Percentiles rank a stretch among this genome's conserved stretches.
phyloP scores from a whole-genome alignment of 2,329 filamentous ascomycete species.

The Aspergillus fructus region DNA sequence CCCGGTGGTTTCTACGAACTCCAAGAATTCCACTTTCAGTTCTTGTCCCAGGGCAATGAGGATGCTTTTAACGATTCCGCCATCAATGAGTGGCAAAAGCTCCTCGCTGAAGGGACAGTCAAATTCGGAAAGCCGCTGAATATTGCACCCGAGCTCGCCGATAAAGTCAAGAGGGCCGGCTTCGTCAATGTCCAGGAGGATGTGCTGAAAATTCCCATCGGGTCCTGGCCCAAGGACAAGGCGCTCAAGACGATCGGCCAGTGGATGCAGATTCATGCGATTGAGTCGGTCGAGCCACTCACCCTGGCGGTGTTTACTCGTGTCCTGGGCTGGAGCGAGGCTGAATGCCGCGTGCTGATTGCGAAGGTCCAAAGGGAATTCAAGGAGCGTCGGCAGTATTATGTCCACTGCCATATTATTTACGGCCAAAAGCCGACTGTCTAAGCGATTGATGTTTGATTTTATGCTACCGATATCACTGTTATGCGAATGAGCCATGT shows the following conservation, averaged over 20 bases:
- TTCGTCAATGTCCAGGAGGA: neutral
- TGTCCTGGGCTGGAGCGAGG: neutral
- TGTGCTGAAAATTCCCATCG: neutral
- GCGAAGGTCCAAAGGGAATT: neutral
- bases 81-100: neutral
- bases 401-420: neutral
- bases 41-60: neutral
- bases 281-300: neutral
- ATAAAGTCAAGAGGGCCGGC: neutral
- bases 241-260: neutral
- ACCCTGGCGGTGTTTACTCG: neutral
- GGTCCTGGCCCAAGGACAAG: neutral
- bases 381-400: neutral
- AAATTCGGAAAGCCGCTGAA: neutral
- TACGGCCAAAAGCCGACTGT: neutral
- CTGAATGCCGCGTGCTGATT: neutral
- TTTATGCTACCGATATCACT: too few relatives aligned
- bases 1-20: neutral
- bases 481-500: too few relatives aligned
- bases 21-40: neutral
- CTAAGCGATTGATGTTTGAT: neutral
- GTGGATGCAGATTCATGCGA: neutral
- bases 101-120: neutral
- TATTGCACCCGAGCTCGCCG: neutral
- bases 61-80: neutral